Evolutionary conservation across 805 yeast species (phyloP).

Genomic region (Ogataea naganishii): DNA sequence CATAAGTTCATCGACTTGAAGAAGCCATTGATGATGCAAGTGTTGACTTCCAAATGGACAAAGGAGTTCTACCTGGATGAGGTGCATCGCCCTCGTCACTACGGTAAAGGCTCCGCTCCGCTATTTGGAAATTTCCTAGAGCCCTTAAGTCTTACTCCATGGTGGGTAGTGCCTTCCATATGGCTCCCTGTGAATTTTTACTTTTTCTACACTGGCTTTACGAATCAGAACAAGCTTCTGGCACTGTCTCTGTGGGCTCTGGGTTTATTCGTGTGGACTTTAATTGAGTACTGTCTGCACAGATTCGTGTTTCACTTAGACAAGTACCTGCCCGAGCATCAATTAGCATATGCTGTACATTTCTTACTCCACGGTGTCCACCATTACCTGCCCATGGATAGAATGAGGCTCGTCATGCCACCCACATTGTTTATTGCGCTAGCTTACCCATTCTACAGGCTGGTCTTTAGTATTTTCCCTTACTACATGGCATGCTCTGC

Average conservation of each 20-base stretch:
- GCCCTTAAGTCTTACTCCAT: constrained; percentile 83
- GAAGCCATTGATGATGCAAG: constrained; percentile 76
- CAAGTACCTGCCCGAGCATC: constrained; percentile 73
- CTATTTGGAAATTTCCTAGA: constrained; percentile 91
- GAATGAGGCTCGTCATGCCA: constrained; percentile 88
- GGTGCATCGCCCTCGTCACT: constrained; percentile 96
- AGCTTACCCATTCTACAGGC: constrained; percentile 70
- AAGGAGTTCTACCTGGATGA: constrained; percentile 92
- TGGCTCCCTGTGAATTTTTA: constrained; percentile 82
- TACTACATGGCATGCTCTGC: constrained; percentile 82
- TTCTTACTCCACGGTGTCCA: constrained; percentile 93
- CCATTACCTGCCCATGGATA: constrained; percentile 97
- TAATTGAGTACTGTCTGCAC: constrained; percentile 81
- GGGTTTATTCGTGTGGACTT: constrained; percentile 92
- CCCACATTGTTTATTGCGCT: constrained; percentile 73
- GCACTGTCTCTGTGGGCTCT: constrained; percentile 55
- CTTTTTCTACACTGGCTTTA: constrained; percentile 51
- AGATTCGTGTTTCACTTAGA: constrained; percentile 93
- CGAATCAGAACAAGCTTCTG: constrained; percentile 33
- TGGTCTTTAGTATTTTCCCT: constrained; percentile 73
- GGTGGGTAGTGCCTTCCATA: constrained; percentile 83
- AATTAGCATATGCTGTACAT: constrained; percentile 68
- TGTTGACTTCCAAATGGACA: constrained; percentile 62
- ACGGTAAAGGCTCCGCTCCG: constrained; percentile 95
- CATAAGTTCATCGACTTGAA: constrained; percentile 84